Evolutionary conservation across 441 rosid genomes (phyloP).

Genomic region (Geranium incanum): DNA sequence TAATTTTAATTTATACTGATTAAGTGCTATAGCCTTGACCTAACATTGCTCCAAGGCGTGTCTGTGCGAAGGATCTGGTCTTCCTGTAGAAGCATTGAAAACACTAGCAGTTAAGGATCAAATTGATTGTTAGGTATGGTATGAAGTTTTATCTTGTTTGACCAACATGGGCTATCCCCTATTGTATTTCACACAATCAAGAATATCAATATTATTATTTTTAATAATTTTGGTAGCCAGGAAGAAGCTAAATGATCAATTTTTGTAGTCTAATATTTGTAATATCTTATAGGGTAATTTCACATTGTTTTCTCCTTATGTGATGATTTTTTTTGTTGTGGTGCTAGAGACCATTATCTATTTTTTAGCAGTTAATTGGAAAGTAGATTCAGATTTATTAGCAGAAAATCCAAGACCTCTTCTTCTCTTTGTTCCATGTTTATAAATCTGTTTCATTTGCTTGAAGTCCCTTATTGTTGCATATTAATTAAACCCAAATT

Average conservation of each 20-base stretch:
- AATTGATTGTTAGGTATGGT: not conserved
- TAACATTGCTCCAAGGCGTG: not conserved
- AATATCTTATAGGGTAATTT: not conserved
- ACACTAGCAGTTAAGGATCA: not conserved
- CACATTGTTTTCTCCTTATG: not conserved
- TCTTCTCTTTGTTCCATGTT: not conserved
- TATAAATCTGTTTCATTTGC: not conserved
- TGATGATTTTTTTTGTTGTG: not conserved
- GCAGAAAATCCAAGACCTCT: not conserved
- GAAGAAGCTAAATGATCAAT: not conserved
- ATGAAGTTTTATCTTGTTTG: slow-evolving; percentile 2
- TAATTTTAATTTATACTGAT: not conserved
- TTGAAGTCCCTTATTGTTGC: not conserved
- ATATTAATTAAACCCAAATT: not conserved
- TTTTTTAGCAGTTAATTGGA: not conserved
- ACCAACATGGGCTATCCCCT: not conserved
- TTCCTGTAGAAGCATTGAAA: not conserved
- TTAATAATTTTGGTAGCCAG: not conserved
- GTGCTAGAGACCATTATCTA: not conserved
- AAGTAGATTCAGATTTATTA: not conserved
- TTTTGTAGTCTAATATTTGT: not conserved
- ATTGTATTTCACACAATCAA: no score
- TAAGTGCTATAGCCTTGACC: slow-evolving; percentile 3
- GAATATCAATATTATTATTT: no score
- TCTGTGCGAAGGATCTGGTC: not conserved